Base-by-base conservation (phyloP, 2,329 filamentous ascomycete genomes). In the Juglanconis sp. region DNA sequence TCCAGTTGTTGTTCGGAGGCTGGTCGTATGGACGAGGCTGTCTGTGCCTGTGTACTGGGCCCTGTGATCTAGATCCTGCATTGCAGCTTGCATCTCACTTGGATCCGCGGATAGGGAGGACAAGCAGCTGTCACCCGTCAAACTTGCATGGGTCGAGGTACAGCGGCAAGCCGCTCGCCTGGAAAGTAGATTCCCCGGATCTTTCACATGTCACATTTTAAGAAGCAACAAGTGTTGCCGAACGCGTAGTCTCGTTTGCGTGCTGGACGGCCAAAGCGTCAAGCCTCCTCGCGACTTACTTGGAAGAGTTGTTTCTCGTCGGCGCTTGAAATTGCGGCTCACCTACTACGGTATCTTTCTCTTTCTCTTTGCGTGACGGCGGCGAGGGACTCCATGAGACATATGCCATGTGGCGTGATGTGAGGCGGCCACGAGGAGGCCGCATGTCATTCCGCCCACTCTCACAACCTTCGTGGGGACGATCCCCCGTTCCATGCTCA, bases 51-150 rank as follows among this genome's bases (percentile, higher is more conserved):
- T 51, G 35, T 52, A 31, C 36, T 31, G 8, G 24, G 15, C 24
- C 24, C 10, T 46, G 51, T 31, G 44, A 55, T 54, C 35, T 36
- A 55, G 57, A 57, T 54, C 44, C 59, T 63, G 61, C 57, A 52
- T 61, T 60, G 53, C 58, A 61, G 51, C 58, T 52, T 60, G 54
- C 58, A 60, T 60, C 51, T 53, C 42, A 53, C 48, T 56, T 53
- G 58, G 53, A 44, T 42, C 31, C 51, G 40, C 35, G 46, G 52
- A 56, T 13, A 46, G 24, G 24, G n/a, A 53, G 48, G 24, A 56
- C 56, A 53, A 51, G 49, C 40, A 56, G 47, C 53, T 62, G 60
- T 62, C 60, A 62, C 53, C 54, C 61, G 54, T 56, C 58, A 63
- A 61, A 57, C 58, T 36, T 63, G 58, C 61, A 63, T 63, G 38